Conservation (phyloP, 768 basidiomycete genomes). For the Nidula microcarpa region DNA sequence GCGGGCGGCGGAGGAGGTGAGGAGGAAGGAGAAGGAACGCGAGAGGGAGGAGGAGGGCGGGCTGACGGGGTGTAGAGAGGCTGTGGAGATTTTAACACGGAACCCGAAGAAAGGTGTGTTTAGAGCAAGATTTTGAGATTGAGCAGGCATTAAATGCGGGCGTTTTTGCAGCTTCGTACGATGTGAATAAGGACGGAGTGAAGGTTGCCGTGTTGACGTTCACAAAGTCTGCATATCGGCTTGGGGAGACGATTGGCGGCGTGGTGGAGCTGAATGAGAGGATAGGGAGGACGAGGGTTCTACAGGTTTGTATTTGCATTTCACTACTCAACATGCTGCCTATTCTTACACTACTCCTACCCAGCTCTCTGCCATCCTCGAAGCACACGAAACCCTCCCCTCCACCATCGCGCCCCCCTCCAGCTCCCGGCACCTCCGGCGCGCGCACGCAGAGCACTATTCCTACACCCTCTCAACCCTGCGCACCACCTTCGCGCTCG, state of each 20-base stretch:
- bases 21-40: slow-evolving; percentile 27
- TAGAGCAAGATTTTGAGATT: neutral
- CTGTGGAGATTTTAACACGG: slow-evolving; percentile 87
- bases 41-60: slow-evolving; percentile 40
- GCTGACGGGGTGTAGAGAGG: slow-evolving; percentile 67
- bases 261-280: slow-evolving; percentile 84
- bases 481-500: slow-evolving; percentile 83
- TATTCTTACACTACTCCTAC: neutral
- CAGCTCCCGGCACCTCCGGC: slow-evolving; percentile 51
- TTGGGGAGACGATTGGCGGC: slow-evolving; percentile 90
- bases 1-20: slow-evolving; percentile 21
- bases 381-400: slow-evolving; percentile 84
- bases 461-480: slow-evolving; percentile 69
- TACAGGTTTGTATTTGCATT: slow-evolving; percentile 59
- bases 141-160: neutral
- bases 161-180: slow-evolving; percentile 71
- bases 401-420: slow-evolving; percentile 48
- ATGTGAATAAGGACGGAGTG: slow-evolving; percentile 90
- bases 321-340: neutral
- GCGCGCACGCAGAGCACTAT: slow-evolving; percentile 85
- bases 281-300: slow-evolving; percentile 65
- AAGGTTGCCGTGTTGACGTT: slow-evolving; percentile 90
- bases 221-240: slow-evolving; percentile 84
- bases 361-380: slow-evolving; percentile 85
- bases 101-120: slow-evolving; percentile 82